Conservation (phyloP, 2,329 filamentous ascomycete species). For the Pseudogymnoascus sp. region DNA sequence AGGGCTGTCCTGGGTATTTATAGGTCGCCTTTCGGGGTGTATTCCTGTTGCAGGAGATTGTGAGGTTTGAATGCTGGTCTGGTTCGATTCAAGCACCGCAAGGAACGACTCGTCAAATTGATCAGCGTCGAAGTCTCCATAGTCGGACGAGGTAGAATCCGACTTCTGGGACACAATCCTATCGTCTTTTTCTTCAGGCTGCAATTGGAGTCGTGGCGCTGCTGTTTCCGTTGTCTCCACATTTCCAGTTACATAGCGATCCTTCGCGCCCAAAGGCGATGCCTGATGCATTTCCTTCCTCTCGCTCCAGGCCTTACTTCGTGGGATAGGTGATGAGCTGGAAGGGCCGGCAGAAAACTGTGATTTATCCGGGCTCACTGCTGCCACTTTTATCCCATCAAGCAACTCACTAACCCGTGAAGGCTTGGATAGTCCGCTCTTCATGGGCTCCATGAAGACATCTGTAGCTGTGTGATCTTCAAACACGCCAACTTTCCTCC, state of each 20-base stretch:
- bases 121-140: slow-evolving; percentile 47
- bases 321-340: slow-evolving; percentile 33
- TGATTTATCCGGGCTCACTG: slow-evolving; percentile 4
- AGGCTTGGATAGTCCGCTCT: slow-evolving; percentile 45
- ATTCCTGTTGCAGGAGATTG: slow-evolving; percentile 7
- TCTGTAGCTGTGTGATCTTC: slow-evolving; percentile 27
- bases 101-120: slow-evolving; percentile 33
- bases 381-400: slow-evolving; percentile 53
- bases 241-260: slow-evolving; percentile 40
- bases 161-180: not conserved
- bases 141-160: slow-evolving; percentile 21
- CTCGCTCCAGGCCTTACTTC: not conserved
- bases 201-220: slow-evolving; percentile 2
- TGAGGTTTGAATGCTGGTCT: slow-evolving; percentile 18
- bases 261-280: slow-evolving; percentile 14
- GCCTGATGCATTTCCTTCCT: slow-evolving; percentile 2
- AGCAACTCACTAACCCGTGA: slow-evolving; percentile 50
- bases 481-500: slow-evolving; percentile 48
- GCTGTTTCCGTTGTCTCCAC: slow-evolving; percentile 26
- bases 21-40: not conserved
- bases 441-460: slow-evolving; percentile 29
- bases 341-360: slow-evolving; percentile 21
- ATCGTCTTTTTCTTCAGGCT: not conserved
- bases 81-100: slow-evolving; percentile 42
- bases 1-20: not conserved